phyloP scores from a whole-genome alignment of 768 basidiomycete genomes.

The Tricholoma hemisulphureum region DNA sequence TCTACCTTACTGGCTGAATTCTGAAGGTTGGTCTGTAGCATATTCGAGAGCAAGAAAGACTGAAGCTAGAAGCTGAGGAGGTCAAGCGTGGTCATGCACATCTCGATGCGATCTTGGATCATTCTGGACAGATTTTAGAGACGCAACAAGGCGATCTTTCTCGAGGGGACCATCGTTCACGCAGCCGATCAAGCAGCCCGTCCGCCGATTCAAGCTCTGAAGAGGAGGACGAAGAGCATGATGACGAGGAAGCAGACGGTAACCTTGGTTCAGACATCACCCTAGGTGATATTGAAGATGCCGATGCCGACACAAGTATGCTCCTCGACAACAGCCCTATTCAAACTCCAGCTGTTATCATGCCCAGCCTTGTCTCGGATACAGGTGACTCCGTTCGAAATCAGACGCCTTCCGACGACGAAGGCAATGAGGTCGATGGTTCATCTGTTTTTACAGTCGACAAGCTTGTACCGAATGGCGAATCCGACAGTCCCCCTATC shows the following conservation, averaged over 20 bases:
- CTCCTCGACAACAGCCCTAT: slow-evolving; percentile 10
- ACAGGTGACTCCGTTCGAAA: neutral
- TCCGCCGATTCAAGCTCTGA: slow-evolving; percentile 34
- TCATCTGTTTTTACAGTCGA: slow-evolving; percentile 4
- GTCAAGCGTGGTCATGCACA: slow-evolving; percentile 77
- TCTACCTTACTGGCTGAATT: neutral
- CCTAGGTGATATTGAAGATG: slow-evolving; percentile 7
- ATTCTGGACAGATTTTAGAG: slow-evolving; percentile 83
- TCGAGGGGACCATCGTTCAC: slow-evolving; percentile 44
- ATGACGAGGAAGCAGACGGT: slow-evolving; percentile 30
- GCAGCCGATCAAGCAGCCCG: slow-evolving; percentile 59
- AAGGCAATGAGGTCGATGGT: slow-evolving; percentile 1
- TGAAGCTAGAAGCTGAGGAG: slow-evolving; percentile 72
- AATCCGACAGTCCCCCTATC: slow-evolving; percentile 2
- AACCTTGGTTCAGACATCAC: slow-evolving; percentile 1
- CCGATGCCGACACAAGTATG: slow-evolving; percentile 13
- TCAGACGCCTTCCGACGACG: neutral
- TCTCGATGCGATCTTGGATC: slow-evolving; percentile 85
- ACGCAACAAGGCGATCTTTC: slow-evolving; percentile 75
- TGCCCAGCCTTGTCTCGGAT: slow-evolving; percentile 1
- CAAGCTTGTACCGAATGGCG: neutral
- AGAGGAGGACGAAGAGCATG: slow-evolving; percentile 26
- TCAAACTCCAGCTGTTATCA: neutral
- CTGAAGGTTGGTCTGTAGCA: slow-evolving; percentile 42
- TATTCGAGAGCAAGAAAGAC: slow-evolving; percentile 67